Evolutionary conservation across 768 basidiomycete genomes (phyloP).

Genomic region (Rhizopogon rudus): DNA sequence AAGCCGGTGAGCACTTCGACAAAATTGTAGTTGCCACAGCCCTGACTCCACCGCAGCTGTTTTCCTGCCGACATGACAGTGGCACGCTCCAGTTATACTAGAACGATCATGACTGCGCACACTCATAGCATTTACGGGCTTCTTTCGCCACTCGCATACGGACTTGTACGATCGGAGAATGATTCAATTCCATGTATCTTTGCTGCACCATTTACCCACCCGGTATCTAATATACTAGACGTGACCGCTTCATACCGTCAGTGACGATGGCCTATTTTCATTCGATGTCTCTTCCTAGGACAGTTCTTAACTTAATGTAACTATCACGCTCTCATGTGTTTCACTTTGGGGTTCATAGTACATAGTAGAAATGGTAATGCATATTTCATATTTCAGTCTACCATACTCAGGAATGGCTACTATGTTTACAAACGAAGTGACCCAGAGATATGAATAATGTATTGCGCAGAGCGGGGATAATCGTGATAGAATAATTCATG

Average conservation of each 20-base stretch:
- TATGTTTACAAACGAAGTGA: constrained; percentile 4
- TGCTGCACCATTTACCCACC: constrained; percentile 13
- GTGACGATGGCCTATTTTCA: constrained; percentile 15
- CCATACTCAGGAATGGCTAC: neutral
- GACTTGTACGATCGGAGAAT: constrained; percentile 14
- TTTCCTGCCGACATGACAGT: constrained; percentile 55
- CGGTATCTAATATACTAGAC: constrained; percentile 24
- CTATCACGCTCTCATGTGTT: constrained; percentile 7
- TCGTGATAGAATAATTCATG: constrained; percentile 23
- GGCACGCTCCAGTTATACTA: neutral
- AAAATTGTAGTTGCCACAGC: neutral
- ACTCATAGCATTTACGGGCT: neutral
- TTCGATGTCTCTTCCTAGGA: constrained; percentile 6
- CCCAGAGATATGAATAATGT: constrained; percentile 7
- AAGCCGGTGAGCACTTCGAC: constrained; percentile 55
- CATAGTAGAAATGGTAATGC: neutral
- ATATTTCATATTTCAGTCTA: neutral
- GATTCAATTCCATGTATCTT: constrained; percentile 19
- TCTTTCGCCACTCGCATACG: constrained; percentile 3
- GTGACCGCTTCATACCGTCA: constrained; percentile 7
- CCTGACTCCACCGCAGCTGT: constrained; percentile 33
- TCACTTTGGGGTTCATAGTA: neutral
- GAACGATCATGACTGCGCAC: neutral
- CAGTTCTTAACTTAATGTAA: constrained; percentile 26
- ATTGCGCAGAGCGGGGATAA: constrained; percentile 6